Conservation (phyloP, 345 rosid genomes). For the Iberis pinnata region DNA sequence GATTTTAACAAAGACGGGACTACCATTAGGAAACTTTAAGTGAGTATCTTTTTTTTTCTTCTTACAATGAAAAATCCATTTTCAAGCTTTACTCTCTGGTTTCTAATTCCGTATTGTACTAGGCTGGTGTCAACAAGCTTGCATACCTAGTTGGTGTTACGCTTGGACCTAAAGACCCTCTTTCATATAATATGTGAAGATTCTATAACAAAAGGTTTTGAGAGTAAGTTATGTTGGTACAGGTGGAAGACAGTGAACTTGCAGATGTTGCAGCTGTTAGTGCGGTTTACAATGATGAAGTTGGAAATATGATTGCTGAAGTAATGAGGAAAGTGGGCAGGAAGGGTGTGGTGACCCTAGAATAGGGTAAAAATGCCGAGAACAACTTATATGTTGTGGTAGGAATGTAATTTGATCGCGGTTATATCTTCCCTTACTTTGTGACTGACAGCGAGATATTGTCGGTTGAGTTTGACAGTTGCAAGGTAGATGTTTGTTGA, state of each 20-base stretch:
- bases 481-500: constrained; percentile 60
- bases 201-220: neutral
- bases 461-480: constrained; percentile 91
- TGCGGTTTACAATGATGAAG: constrained; percentile 91
- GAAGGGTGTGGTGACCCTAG: constrained; percentile 98
- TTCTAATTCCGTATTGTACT: constrained; percentile 61
- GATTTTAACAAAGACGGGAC: constrained; percentile 93
- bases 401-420: constrained; percentile 99
- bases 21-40: constrained; percentile 82
- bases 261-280: constrained; percentile 99
- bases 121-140: too few relatives aligned
- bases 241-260: constrained; percentile 99
- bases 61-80: too few relatives aligned
- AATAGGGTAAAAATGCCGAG: constrained; percentile 97
- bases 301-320: constrained; percentile 96
- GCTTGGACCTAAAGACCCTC: constrained; percentile 59
- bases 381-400: constrained; percentile 92
- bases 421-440: constrained; percentile 95
- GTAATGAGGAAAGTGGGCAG: constrained; percentile 96
- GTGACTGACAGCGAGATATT: constrained; percentile 96
- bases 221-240: constrained; percentile 18
- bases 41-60: constrained; percentile 42
- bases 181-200: too few relatives aligned
- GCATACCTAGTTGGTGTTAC: too few relatives aligned
- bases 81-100: neutral